Conservation (phyloP, 164 flowering plant genomes). For the Akebia trifoliata region DNA sequence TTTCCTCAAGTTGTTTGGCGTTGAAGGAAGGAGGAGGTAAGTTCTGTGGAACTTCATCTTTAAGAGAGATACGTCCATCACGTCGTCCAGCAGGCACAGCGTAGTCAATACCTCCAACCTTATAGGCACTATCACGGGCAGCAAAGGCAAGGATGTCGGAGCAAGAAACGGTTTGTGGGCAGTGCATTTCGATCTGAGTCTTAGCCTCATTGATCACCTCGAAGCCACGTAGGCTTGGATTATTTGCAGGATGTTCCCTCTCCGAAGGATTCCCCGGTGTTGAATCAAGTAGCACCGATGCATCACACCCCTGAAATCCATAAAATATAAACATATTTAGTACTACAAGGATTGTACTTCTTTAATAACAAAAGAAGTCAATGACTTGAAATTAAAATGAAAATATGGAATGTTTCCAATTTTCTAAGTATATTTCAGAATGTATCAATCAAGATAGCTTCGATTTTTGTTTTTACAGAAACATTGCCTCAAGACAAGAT, state of each 20-base stretch:
- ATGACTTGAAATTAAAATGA: too few relatives aligned
- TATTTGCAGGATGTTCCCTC: constrained; percentile 33
- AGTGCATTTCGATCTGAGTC: constrained; percentile 33
- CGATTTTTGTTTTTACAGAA: too few relatives aligned
- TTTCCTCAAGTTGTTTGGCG: background rate
- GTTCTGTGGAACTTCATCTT: background rate
- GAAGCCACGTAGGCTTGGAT: constrained; percentile 43
- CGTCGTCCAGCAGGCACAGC: constrained; percentile 42
- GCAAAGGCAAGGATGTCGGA: constrained; percentile 60
- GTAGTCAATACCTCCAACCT: constrained; percentile 31
- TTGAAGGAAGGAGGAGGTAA: constrained; percentile 8
- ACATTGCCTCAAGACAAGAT: too few relatives aligned
- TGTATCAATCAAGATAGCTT: too few relatives aligned
- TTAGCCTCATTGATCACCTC: constrained; percentile 56
- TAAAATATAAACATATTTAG: too few relatives aligned
- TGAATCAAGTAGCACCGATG: constrained; percentile 43
- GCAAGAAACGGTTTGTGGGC: constrained; percentile 51
- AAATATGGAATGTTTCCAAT: too few relatives aligned
- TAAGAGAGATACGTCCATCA: constrained; percentile 2
- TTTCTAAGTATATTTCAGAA: too few relatives aligned
- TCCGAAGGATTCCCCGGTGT: constrained; percentile 36
- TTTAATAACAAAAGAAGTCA: too few relatives aligned
- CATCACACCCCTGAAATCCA: constrained; percentile 53
- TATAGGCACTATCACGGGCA: constrained; percentile 43
- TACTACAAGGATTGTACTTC: too few relatives aligned